Base-by-base conservation (phyloP, 2,329 filamentous ascomycete species). In the Aspergillus sp. region DNA sequence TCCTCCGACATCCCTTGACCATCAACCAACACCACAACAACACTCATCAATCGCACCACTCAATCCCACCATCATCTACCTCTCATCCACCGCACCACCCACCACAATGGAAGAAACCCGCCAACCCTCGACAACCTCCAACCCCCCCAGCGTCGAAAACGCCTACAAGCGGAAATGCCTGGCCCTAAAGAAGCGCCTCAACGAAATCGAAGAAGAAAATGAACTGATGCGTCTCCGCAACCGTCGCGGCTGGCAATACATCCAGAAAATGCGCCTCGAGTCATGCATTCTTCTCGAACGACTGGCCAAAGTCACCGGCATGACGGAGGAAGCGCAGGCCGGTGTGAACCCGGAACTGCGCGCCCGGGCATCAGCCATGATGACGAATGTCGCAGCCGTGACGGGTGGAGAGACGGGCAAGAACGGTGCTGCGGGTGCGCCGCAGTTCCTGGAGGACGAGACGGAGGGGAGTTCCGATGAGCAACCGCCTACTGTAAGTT, bases 141-240 rank as follows among this genome's bases (percentile, higher is more conserved):
- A 88, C 59, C 92, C 94, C 19, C 94, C 95, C 15, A 96, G 92
- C 15, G 92, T 98, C 64, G 94, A 99, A 78, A 90, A 94, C 75
- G 93, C 94, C 54, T 99, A 98, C 79, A 92, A 95, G 71, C 87
- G 91, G 66, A 98, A 99, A 86, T 98, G 94, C 77, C 92, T 97
- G 74, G 91, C 96, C 70, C 86, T 99, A 21, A 96, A 96, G 80
- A 90, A 91, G 70, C 90, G 95, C 63, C 91, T 95, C 65, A 90
- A 89, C 74, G 93, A 97, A 75, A 91, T 98, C 69, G 93, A 98
- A 75, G 88, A 92, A 62, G 89, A 92, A 72, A 97, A 97, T 76
- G 92, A 97, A 70, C 86, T 90, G 59, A 89, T 91, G 50, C 87
- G 91, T 57, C 81, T 91, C 56, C 90, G 92, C 55, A 90, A 97